Percentiles rank a stretch among this genome's conserved stretches.
Conservation (phyloP, 352 stramenopile species). For the Peronospora farinosa region DNA sequence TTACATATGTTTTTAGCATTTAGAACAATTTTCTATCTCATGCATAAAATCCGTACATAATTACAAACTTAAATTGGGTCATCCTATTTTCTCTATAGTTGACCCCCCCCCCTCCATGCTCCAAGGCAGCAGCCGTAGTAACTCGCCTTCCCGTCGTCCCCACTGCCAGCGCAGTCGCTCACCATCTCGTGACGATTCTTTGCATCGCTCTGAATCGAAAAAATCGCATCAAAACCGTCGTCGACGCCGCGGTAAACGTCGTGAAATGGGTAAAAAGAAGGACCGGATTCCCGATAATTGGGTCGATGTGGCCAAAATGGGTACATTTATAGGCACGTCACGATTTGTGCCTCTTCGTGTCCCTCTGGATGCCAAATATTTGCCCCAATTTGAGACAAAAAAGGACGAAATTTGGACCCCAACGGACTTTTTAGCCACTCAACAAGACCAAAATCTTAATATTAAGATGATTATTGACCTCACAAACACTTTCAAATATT, state of each 20-base stretch:
- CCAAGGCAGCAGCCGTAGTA: slow-evolving; percentile 9
- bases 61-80: no score
- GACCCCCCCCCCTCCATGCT: neutral
- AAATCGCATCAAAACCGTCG: slow-evolving; percentile 8
- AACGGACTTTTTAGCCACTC: slow-evolving; percentile 42
- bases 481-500: slow-evolving; percentile 84
- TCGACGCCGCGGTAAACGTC: slow-evolving; percentile 1
- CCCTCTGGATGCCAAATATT: slow-evolving; percentile 61
- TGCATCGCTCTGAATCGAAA: slow-evolving; percentile 5
- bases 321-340: slow-evolving; percentile 40
- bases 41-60: no score
- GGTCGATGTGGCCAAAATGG: slow-evolving; percentile 73
- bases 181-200: neutral
- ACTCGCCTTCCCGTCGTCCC: slow-evolving; percentile 13
- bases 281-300: slow-evolving; percentile 70
- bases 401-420: slow-evolving; percentile 52
- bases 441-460: slow-evolving; percentile 30
- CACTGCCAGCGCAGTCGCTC: slow-evolving; percentile 6
- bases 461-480: slow-evolving; percentile 74
- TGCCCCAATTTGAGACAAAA: slow-evolving; percentile 31
- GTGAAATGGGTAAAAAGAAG: slow-evolving; percentile 28
- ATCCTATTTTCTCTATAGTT: no score
- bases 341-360: slow-evolving; percentile 67
- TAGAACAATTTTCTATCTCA: no score
- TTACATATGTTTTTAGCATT: no score